Evolutionary conservation across 768 basidiomycete species (phyloP).

Genomic region (Terana coerulea): DNA sequence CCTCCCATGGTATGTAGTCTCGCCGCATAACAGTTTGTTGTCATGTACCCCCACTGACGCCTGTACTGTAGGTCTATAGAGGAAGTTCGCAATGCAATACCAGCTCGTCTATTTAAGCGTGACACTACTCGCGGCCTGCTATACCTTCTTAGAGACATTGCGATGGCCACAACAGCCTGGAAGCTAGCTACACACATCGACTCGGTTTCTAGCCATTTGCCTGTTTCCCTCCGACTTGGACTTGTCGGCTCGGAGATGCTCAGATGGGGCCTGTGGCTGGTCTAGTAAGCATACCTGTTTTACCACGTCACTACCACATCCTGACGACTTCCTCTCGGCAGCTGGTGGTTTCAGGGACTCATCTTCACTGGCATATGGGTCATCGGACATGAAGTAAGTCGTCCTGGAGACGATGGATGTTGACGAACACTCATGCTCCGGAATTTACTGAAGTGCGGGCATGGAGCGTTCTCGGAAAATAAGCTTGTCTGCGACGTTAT

Average conservation of each 20-base stretch:
- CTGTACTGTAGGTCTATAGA: not conserved
- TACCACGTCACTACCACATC: not conserved
- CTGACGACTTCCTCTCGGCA: not conserved
- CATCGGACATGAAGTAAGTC: slow-evolving; percentile 52
- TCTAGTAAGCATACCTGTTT: not conserved
- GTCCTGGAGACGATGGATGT: not conserved
- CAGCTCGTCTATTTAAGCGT: not conserved
- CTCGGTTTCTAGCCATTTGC: not conserved
- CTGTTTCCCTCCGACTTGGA: not conserved
- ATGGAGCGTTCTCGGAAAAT: slow-evolving; percentile 46
- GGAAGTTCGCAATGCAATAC: not conserved
- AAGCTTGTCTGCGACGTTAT: slow-evolving; percentile 44
- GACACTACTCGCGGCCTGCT: not conserved
- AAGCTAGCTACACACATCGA: not conserved
- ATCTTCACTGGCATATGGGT: slow-evolving; percentile 61
- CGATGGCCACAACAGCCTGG: not conserved
- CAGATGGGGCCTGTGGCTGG: not conserved
- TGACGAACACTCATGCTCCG: not conserved
- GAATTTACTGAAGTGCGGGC: slow-evolving; percentile 35
- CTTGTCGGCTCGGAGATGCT: no score
- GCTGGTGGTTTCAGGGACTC: slow-evolving; percentile 58
- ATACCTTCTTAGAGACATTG: not conserved
- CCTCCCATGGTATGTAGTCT: no score
- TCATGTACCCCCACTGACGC: no score
- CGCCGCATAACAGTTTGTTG: no score